Evolutionary conservation across 2,329 filamentous ascomycete species (phyloP).

Genomic region (Zymoseptoria brevis): DNA sequence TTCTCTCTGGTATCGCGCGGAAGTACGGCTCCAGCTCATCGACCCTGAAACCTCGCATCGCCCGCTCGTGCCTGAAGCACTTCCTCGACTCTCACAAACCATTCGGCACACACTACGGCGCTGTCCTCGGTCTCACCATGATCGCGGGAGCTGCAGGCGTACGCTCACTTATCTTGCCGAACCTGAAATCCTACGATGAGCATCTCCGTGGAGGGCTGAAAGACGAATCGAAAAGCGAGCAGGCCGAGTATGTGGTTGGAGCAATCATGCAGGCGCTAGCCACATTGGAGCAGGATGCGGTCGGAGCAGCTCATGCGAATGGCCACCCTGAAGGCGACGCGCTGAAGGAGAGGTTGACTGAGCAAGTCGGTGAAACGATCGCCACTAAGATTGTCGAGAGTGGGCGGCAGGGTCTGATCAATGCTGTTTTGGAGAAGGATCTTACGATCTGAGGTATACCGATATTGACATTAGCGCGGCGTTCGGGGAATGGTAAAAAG

Average conservation of each 20-base stretch:
- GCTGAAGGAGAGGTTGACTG: constrained; percentile 34
- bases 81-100: constrained; percentile 83
- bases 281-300: constrained; percentile 43
- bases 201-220: constrained; percentile 50
- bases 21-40: constrained; percentile 77
- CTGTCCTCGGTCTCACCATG: constrained; percentile 68
- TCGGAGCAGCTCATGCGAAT: constrained; percentile 26
- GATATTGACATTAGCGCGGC: neutral
- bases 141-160: constrained; percentile 64
- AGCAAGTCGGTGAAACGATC: constrained; percentile 38
- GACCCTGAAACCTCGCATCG: constrained; percentile 77
- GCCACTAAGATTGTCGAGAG: constrained; percentile 34
- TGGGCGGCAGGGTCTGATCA: constrained; percentile 31
- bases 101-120: constrained; percentile 79
- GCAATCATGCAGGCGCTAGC: constrained; percentile 51
- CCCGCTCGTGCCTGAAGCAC: constrained; percentile 84
- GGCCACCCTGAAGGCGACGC: constrained; percentile 35
- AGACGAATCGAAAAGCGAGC: constrained; percentile 48
- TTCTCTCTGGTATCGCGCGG: constrained; percentile 69
- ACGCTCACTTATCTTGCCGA: constrained; percentile 57
- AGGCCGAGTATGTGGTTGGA: constrained; percentile 53
- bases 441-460: constrained; percentile 15
- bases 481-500: neutral
- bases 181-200: constrained; percentile 56
- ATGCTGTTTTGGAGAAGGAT: constrained; percentile 34